Evolutionary conservation across 73 alveolate species (phyloP), one percentile per base, ranked within the genome.

Genomic region (Stentor coeruleus): DNA sequence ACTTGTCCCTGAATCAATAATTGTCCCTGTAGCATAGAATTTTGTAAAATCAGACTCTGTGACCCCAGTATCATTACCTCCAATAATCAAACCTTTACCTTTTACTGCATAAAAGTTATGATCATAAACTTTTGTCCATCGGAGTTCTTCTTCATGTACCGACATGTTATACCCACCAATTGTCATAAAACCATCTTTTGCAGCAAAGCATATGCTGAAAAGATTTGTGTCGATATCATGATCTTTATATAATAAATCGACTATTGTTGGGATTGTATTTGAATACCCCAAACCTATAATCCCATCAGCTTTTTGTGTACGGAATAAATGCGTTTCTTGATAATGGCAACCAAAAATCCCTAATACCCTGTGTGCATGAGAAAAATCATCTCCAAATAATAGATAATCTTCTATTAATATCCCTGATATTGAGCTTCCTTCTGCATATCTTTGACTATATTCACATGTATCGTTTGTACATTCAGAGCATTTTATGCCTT

Each of bases 261-360:
- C 90, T 31, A 94, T 89, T n/a, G 97, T 91, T 15, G 81, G 35
- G 36, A 35, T 20, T 31, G 40, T 86, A 26, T 86, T 35, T 2
- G 72, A 81, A 15, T 80, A 84, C 30, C 87, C 87, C 41, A 96
- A 76, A 11, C 99, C 99, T 79, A 96, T 76, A 55, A 96, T 93
- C 1, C 99, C 99, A 88, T 96, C 96, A 0, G 98, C 98, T 74
- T 59, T 86, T 87, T 96, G 93, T 1, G 96, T 87, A 49, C 87
- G 42, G 83, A 96, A 94, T 39, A 91, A 83, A 80, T 94, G 89
- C n/a, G 98, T 94, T 87, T 96, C 99, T 41, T 66, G 81, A 0
- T 92, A 83, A 1, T 95, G 93, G 74, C 99, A 96, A 20, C 99
- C 99, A 74, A 96, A 74, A 28, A 90, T 80, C 73, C 74, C n/a